These are phyloP conservation scores for Phytopythium helicoides DNA, from an alignment of 352 stramenopile species.

Conservation along the genomic window DNA sequence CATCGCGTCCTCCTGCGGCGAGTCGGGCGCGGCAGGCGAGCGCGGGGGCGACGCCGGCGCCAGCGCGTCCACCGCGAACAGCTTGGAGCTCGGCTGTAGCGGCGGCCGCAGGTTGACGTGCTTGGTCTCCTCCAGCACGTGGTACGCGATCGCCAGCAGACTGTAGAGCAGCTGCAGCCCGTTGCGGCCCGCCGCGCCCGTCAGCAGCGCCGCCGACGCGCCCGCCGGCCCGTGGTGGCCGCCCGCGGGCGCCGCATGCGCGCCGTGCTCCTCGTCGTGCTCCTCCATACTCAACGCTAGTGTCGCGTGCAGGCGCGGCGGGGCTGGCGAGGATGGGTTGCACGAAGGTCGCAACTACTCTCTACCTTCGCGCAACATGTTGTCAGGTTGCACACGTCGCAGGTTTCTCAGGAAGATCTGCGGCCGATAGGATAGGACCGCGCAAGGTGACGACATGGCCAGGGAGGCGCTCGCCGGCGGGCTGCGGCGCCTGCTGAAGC, in stretches of 20 bases:
- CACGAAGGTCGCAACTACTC: too few species aligned
- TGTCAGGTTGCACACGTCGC: background rate
- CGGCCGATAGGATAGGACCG: background rate
- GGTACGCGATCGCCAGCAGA: slow-evolving; percentile 69
- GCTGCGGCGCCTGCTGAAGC: background rate
- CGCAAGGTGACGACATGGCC: background rate
- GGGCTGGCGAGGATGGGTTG: too few species aligned
- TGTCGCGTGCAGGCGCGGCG: too few species aligned
- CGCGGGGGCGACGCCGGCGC: slow-evolving; percentile 19
- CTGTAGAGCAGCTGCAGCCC: slow-evolving; percentile 60
- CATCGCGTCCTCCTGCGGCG: slow-evolving; percentile 39
- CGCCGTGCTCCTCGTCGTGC: background rate
- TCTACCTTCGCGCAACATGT: background rate
- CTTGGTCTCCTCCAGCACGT: slow-evolving; percentile 80
- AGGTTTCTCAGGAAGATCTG: background rate
- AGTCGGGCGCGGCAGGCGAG: slow-evolving; percentile 27
- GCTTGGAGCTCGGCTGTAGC: slow-evolving; percentile 71
- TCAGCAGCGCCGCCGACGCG: background rate
- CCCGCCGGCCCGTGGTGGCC: background rate
- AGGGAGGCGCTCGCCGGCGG: slow-evolving; percentile 2
- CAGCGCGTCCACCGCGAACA: slow-evolving; percentile 58
- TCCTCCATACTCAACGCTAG: too few species aligned
- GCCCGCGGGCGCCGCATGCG: too few species aligned
- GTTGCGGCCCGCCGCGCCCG: slow-evolving; percentile 23
- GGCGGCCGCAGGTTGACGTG: slow-evolving; percentile 84